Evolutionary conservation across 177 flowering plant species (phyloP), one percentile per base, ranked within the genome.

Genomic region (Vitis hybrid): DNA sequence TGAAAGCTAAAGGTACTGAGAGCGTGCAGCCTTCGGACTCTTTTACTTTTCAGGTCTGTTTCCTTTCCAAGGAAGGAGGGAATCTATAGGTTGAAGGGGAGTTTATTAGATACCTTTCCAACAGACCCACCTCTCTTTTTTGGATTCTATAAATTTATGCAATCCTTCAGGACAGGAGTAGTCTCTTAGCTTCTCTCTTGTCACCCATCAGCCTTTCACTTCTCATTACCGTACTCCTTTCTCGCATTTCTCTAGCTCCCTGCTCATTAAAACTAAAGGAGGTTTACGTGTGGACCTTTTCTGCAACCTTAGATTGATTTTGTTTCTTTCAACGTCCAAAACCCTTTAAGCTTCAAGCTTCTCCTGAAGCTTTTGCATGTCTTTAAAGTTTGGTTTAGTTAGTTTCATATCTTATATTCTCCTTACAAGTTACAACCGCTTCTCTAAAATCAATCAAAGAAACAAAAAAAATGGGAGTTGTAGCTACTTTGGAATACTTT

Each of bases 401-500:
- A 22, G 26, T 22, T 22, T 22, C 26, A 22, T 22, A 22, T 22
- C 26, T 22, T 22, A 22, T 22, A 22, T 22, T 22, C 26, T 22
- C 26, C 3, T 22, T 22, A 22, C 26, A 22, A 22, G 26, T 22
- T 22, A 22, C 26, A 22, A 22, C 26, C 26, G 26, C 26, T 22
- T 22, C 26, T 22, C 26, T 22, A 22, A 22, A 22, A 22, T 22
- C 26, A 22, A 22, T 22, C 26, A 22, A 22, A 22, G 26, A 22
- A 22, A 22, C 26, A 22, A 22, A 51, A 13, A 75, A 74, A 22
- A 88, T 88, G 92, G 92, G 92, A 76, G 71, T 90, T 55, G 79
- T 56, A 62, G 89, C 89, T 8, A 86, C 90, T 18, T 45, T 90
- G 67, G 89, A 89, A 22, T 90, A 84, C 78, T 69, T 90, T 15